Conservation (phyloP, 805 yeast genomes). For the Metahyphopichia silvanorum region DNA sequence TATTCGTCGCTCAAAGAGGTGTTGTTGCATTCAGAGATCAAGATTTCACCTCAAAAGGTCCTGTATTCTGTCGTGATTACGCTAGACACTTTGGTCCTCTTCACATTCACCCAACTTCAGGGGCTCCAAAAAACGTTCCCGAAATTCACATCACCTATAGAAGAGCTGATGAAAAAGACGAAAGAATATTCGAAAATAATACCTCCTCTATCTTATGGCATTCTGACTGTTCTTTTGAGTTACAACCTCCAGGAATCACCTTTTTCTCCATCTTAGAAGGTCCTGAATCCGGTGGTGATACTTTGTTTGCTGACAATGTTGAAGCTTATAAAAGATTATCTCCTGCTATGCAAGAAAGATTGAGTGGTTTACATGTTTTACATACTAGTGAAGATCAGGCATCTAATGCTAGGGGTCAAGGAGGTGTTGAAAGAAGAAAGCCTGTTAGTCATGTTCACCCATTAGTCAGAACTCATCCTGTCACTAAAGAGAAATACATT, state of each 20-base stretch:
- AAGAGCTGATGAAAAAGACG: conserved; percentile 38
- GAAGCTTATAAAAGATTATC: conserved; percentile 74
- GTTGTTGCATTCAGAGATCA: conserved; percentile 66
- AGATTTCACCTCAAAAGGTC: conserved; percentile 55
- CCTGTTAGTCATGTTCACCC: conserved; percentile 67
- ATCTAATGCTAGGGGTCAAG: conserved; percentile 45
- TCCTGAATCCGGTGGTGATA: conserved; percentile 69
- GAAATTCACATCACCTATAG: conserved; percentile 63
- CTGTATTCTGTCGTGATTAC: conserved; percentile 47
- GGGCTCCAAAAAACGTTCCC: conserved; percentile 63
- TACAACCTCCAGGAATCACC: conserved; percentile 70
- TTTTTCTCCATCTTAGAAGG: conserved; percentile 61
- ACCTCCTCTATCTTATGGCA: conserved; percentile 55
- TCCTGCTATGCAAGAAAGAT: conserved; percentile 55
- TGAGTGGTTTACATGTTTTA: conserved; percentile 60
- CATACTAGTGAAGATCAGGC: conserved; percentile 77
- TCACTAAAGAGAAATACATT: conserved; percentile 56
- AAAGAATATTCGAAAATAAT: conserved; percentile 29
- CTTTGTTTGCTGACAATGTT: conserved; percentile 66
- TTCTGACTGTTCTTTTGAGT: conserved; percentile 71
- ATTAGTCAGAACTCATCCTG: conserved; percentile 70
- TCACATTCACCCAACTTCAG: conserved; percentile 73
- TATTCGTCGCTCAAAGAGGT: conserved; percentile 65
- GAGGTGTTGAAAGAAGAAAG: conserved; percentile 65
- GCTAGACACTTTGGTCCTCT: conserved; percentile 67